Evolutionary conservation across 2,329 filamentous ascomycete species (phyloP).

Genomic region (Colletotrichum euphorbiae): DNA sequence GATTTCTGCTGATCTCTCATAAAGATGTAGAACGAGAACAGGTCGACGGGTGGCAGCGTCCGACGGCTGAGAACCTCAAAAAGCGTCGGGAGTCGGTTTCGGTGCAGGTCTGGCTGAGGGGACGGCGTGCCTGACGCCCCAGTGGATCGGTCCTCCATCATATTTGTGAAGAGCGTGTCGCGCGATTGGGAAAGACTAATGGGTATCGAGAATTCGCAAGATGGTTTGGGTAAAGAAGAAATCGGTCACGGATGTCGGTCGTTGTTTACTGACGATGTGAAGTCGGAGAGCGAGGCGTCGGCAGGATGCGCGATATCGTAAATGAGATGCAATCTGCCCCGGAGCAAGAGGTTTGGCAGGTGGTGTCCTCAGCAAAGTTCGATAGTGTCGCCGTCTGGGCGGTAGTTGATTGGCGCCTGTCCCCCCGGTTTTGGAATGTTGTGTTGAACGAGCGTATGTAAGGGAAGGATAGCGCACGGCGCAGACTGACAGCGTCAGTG

Average conservation of each 20-base stretch:
- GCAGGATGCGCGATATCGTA: slow-evolving; percentile 27
- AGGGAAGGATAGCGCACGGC: slow-evolving; percentile 38
- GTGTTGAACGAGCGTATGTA: slow-evolving; percentile 34
- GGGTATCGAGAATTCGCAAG: neutral
- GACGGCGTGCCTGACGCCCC: slow-evolving; percentile 56
- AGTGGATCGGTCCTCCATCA: slow-evolving; percentile 51
- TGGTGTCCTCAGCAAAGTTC: slow-evolving; percentile 18
- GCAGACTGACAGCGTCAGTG: slow-evolving; percentile 40
- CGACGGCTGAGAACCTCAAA: slow-evolving; percentile 95
- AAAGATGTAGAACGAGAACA: slow-evolving; percentile 99
- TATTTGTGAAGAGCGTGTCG: slow-evolving; percentile 34
- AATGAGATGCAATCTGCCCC: slow-evolving; percentile 24
- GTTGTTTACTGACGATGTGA: slow-evolving; percentile 5
- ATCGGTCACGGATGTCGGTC: neutral
- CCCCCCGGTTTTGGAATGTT: neutral
- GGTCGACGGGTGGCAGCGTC: slow-evolving; percentile 93
- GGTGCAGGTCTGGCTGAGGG: slow-evolving; percentile 68
- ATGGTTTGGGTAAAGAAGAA: neutral
- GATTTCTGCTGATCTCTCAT: slow-evolving; percentile 99
- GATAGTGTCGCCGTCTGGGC: slow-evolving; percentile 12
- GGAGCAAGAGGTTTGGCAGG: slow-evolving; percentile 27
- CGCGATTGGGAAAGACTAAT: neutral
- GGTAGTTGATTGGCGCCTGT: slow-evolving; percentile 20
- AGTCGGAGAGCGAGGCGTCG: slow-evolving; percentile 20
- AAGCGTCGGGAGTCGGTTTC: slow-evolving; percentile 91